Evolutionary conservation across 176 grass and related monocot genomes (phyloP).

Genomic region (Lolium perenne): DNA sequence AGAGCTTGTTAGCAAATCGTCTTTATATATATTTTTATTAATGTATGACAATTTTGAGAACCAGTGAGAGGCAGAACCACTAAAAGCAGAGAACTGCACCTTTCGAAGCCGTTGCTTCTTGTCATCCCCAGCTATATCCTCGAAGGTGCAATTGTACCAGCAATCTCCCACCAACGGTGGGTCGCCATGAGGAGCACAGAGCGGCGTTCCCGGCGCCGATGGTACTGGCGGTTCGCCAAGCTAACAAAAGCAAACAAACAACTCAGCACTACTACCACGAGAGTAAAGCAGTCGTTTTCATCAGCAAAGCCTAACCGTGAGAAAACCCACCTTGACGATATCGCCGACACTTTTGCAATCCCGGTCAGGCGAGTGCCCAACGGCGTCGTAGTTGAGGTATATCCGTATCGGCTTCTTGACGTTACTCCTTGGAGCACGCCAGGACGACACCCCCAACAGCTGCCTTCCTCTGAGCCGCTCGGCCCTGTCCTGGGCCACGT

Average conservation of each 20-base stretch:
- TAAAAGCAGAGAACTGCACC: constrained; percentile 55
- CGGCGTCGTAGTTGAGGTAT: constrained; percentile 98
- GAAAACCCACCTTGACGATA: constrained; percentile 69
- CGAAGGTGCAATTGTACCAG: constrained; percentile 95
- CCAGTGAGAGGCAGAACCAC: background rate
- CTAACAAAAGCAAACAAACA: constrained; percentile 49
- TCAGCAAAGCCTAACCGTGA: background rate
- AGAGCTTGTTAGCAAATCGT: background rate
- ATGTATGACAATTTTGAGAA: background rate
- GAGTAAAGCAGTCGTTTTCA: background rate
- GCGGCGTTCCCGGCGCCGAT: constrained; percentile 56
- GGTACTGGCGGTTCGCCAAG: constrained; percentile 83
- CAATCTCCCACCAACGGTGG: constrained; percentile 90
- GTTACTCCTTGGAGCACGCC: constrained; percentile 44
- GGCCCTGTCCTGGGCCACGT: constrained; percentile 38
- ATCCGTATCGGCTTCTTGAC: constrained; percentile 83
- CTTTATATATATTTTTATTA: background rate
- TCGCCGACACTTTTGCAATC: constrained; percentile 88
- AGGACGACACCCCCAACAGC: constrained; percentile 57
- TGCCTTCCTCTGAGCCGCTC: constrained; percentile 60
- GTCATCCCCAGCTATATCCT: constrained; percentile 91
- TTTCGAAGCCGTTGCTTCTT: constrained; percentile 97
- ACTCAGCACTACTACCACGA: background rate
- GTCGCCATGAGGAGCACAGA: constrained; percentile 83
- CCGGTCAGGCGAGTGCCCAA: constrained; percentile 87